Evolutionary conservation across 2,329 filamentous ascomycete genomes (phyloP), one percentile per base, ranked within the genome.

Genomic region (Colletotrichum incanum): DNA sequence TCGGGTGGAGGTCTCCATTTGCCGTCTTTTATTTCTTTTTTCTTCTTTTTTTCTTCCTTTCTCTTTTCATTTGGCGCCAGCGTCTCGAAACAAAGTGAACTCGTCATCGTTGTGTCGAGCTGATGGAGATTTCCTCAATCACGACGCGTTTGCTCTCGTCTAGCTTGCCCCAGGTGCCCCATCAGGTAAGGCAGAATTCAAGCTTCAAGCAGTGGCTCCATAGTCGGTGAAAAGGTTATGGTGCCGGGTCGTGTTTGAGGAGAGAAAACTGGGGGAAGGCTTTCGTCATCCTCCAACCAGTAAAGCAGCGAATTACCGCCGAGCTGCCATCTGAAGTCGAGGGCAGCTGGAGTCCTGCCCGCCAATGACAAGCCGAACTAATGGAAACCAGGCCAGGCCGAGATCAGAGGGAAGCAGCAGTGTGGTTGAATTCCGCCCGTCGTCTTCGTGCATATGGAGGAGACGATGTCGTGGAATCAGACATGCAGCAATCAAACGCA

Each of bases 381-480:
- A n/a, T 39, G 20, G 34, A 26, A 20, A 26, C 26, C 14, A 11
- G 34, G 31, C n/a, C 28, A 37, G 31, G 34, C 28, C 31, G 39
- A n/a, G 31, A n/a, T 28, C 52, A 56, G 49, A n/a, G 8, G 37
- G 8, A 37, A 37, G 11, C 26, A 65, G 23, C n/a, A 56, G 52
- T 43, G 41, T 47, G 63, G 63, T 50, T 12, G n/a, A 41, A 54
- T 70, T 70, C 58, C 59, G 65, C 58, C n/a, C 12, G 56, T 26
- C 18, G 43, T 56, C 63, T 55, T 52, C 34, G 58, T 59, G 54
- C 56, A 39, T 16, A 18, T 28, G 63, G 68, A 71, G 58, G 50
- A 68, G 52, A 72, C 45, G 69, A 60, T 59, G 59, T 72, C 65
- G 69, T 72, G 69, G 69, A 69, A 72, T 72, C 69, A 69, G 65